Conservation (phyloP, 768 basidiomycete species). For the Leucocoprinus birnbaumii region DNA sequence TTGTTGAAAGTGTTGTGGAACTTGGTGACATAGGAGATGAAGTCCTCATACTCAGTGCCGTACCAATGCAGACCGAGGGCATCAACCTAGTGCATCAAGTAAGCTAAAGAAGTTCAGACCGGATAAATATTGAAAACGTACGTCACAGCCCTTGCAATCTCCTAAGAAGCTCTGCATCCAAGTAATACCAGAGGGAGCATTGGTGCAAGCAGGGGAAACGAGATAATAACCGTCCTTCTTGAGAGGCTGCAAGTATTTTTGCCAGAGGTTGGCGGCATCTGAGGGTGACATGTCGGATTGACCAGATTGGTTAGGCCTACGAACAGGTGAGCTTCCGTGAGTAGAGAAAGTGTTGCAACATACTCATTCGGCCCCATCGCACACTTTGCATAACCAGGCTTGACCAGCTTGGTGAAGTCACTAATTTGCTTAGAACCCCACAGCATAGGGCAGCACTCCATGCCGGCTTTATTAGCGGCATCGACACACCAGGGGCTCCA, state of each 20-base stretch:
- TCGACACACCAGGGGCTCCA: slow-evolving; percentile 53
- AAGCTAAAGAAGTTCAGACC: not conserved
- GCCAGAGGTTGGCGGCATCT: slow-evolving; percentile 55
- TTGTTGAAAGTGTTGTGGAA: slow-evolving; percentile 42
- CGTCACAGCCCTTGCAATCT: slow-evolving; percentile 50
- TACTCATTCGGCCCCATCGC: slow-evolving; percentile 78
- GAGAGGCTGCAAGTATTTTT: slow-evolving; percentile 58
- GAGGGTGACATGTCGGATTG: slow-evolving; percentile 62
- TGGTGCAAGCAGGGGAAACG: slow-evolving; percentile 67
- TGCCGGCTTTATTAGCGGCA: slow-evolving; percentile 37
- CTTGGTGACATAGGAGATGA: slow-evolving; percentile 48
- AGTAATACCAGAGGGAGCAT: slow-evolving; percentile 47
- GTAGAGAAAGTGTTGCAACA: slow-evolving; percentile 19
- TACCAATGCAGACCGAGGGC: slow-evolving; percentile 69
- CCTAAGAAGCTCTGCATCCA: slow-evolving; percentile 67
- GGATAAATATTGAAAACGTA: slow-evolving; percentile 32
- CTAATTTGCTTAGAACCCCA: slow-evolving; percentile 58
- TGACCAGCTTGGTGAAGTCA: slow-evolving; percentile 45
- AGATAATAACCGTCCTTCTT: slow-evolving; percentile 51
- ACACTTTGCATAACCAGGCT: slow-evolving; percentile 45
- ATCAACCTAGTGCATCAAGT: slow-evolving; percentile 41
- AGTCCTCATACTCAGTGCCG: slow-evolving; percentile 40
- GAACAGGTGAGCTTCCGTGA: not conserved
- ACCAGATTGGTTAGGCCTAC: slow-evolving; percentile 62
- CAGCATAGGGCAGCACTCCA: slow-evolving; percentile 61